A percentile compares a stretch with the other conserved stretches of the same genome.
These are phyloP conservation scores for Amaranthus cruentus DNA, from an alignment of 148 eudicot species.

Conservation along the genomic window DNA sequence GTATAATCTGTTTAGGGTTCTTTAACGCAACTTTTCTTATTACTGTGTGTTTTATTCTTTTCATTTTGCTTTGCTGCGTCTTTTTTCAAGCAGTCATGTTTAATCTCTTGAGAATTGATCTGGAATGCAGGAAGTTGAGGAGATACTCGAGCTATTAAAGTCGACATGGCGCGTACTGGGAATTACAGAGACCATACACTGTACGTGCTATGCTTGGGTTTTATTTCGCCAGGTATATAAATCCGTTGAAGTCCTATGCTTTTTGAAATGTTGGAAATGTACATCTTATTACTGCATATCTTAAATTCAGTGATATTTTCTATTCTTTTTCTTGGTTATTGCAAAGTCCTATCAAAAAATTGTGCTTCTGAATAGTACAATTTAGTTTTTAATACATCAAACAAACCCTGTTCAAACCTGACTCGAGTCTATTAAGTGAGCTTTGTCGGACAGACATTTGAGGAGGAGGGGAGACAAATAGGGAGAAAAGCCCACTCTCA, in stretches of 20 bases:
- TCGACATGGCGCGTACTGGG: constrained; percentile 95
- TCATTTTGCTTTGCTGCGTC: background rate
- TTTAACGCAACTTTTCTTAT: background rate
- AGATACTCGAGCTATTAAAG: constrained; percentile 92
- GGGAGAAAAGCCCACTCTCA: too few relatives aligned
- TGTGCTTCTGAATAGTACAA: background rate
- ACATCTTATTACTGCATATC: background rate
- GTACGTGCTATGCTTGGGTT: constrained; percentile 91
- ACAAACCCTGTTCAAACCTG: too few relatives aligned
- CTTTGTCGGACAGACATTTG: too few relatives aligned
- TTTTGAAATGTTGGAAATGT: background rate
- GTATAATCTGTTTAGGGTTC: background rate
- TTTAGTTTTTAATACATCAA: too few relatives aligned
- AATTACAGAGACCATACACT: constrained; percentile 89
- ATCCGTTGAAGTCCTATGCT: background rate
- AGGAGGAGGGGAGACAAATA: too few relatives aligned
- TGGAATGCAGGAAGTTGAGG: constrained; percentile 83
- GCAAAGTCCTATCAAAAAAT: background rate
- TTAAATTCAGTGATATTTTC: background rate
- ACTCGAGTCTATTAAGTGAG: too few relatives aligned
- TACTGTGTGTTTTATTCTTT: constrained; percentile 3
- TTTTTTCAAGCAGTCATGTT: background rate
- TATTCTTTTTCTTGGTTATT: background rate
- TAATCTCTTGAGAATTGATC: background rate
- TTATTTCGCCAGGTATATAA: constrained; percentile 89